phyloP scores from a whole-genome alignment of 164 flowering plant genomes.

The Buxus sempervirens region DNA sequence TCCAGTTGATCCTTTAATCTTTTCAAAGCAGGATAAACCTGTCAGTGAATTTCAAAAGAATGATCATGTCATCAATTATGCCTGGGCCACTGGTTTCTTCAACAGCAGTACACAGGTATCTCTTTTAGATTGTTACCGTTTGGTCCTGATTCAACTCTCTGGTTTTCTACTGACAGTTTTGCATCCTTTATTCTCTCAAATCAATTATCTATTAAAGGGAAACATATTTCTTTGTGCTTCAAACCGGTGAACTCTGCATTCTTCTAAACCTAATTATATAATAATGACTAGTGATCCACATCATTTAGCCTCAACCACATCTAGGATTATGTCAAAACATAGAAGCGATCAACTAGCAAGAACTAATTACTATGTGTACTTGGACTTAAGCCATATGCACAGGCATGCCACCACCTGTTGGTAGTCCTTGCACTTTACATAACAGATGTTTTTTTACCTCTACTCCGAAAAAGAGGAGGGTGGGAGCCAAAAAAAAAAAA shows the following conservation, averaged over 20 bases:
- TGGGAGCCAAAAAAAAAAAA: too few relatives aligned
- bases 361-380: too few relatives aligned
- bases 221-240: too few relatives aligned
- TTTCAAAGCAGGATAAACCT: not conserved
- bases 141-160: not conserved
- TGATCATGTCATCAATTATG: not conserved
- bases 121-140: not conserved
- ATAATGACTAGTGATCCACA: too few relatives aligned
- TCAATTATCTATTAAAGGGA: too few relatives aligned
- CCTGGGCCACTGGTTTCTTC: not conserved
- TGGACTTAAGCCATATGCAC: not conserved
- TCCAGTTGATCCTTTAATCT: not conserved
- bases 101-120: not conserved
- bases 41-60: not conserved
- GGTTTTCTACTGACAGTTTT: not conserved
- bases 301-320: too few relatives aligned
- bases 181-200: not conserved
- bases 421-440: not conserved
- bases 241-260: too few relatives aligned
- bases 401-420: not conserved
- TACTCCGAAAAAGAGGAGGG: too few relatives aligned
- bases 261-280: too few relatives aligned
- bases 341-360: not conserved
- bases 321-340: too few relatives aligned
- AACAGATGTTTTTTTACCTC: too few relatives aligned